Evolutionary conservation across 805 yeast species (phyloP), one percentile per base, ranked within the genome.

Genomic region (Middelhovenomyces tepae): DNA sequence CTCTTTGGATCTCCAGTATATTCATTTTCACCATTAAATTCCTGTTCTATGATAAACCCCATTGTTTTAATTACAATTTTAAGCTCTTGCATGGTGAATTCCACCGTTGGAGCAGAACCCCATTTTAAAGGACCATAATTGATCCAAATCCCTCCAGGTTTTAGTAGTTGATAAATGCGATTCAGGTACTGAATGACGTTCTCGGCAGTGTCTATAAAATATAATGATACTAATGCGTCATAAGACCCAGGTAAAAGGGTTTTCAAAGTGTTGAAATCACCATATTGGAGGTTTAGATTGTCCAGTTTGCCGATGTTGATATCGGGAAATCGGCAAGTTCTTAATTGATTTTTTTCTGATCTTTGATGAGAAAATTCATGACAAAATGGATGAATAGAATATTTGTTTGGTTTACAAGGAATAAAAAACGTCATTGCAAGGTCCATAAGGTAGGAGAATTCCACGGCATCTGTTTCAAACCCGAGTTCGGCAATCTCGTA

Each of bases 61-160:
- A 75, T 62, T 3, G 57, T 29, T 15, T 53, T 44, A 22, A 87
- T 59, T 10, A 82, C 47, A n/a, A 50, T 43, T 9, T 57, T 54
- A 31, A 87, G 51, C 50, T 87, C 96, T n/a, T 78, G 78, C 9
- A 71, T 61, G 24, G 75, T 76, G 19, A 85, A 59, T 52, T 87
- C 95, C 3, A 19, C 78, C 73, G 51, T 70, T 64, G 30, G 95
- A 76, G 34, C 86, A 2, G 85, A 74, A 1, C 96, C 96, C 63
- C 91, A 89, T 54, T 87, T 81, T 40, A 91, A 63, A 0, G 98
- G 98, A 0, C 98, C 98, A 9, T 76, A 65, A 51, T 91, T 89
- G 42, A 89, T 73, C 97, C 97, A 89, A 26, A 68, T 63, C 0
- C 83, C 78, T 17, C 61, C 61, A 3, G 66, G 66, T 10, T 60